Base-by-base conservation (phyloP, 2,329 filamentous ascomycete genomes). In the Hypoxylon sp. region DNA sequence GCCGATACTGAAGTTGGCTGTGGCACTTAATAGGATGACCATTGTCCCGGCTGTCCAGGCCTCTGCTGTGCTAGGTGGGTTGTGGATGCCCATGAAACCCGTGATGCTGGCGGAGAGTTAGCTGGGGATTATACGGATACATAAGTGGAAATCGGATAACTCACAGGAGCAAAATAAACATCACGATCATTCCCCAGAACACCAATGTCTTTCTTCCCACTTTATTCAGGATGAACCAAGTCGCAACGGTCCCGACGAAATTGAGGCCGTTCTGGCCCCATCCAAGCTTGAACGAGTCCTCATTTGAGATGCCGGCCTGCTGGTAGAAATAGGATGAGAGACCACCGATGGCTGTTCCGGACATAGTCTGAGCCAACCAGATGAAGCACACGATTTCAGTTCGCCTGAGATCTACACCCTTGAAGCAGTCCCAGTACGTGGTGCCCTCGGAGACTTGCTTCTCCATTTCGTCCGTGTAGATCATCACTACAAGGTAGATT, bases 1-100 rank as follows among this genome's bases (percentile, higher is more conserved):
- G 0, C 83, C 84, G 31, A 85, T 78, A 2, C 82, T 84, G 65
- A 82, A 77, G 74, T 82, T 83, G 72, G 85, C 85, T 3, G 80
- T 76, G 53, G 82, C 79, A 4, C 80, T 82, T 42, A 81, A 81
- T 6, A 84, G 73, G 10, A 86, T 71, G 0, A 85, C 77, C 59
- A 86, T 76, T 3, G 80, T 79, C 0, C 82, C 84, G 1, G 81
- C 80, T 0, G 79, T 79, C 76, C 79, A 81, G 76, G 42, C 82
- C 22, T 84, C 77, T 0, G 82, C 83, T 13, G 80, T 76, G 67
- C 81, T 81, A 54, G 83, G 84, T 2, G 68, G 69, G 1, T 61
- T 22, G 57, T 70, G 73, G 61, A 77, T 76, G 1, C 74, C 76
- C 55, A 78, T 72, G 70, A 75, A 77, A 35, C 76, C 79, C 64